phyloP scores from a whole-genome alignment of 1,139 yeast genomes.

The Candida gigantensis region DNA sequence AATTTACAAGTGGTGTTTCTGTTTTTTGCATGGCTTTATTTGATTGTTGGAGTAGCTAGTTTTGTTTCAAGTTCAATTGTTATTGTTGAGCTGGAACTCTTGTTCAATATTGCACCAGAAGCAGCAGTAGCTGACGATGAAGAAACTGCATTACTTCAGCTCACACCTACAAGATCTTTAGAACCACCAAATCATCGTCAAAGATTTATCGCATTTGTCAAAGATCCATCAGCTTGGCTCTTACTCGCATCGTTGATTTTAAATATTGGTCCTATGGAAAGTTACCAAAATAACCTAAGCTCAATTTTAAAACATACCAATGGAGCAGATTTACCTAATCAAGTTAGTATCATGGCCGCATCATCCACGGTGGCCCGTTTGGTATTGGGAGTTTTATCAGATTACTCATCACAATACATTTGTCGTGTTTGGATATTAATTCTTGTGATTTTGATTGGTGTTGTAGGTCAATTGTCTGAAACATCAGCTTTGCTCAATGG shows the following conservation, averaged over 20 bases:
- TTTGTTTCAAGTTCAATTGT: conserved; percentile 67
- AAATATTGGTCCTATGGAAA: conserved; percentile 83
- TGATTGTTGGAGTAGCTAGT: conserved; percentile 55
- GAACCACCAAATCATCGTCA: conserved; percentile 50
- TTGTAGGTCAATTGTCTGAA: conserved; percentile 36
- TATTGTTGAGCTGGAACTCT: conserved; percentile 57
- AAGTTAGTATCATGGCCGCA: conserved; percentile 41
- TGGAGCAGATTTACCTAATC: conserved; percentile 52
- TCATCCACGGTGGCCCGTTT: conserved; percentile 52
- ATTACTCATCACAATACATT: conserved; percentile 37
- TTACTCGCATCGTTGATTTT: conserved; percentile 64
- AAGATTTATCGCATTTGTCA: conserved; percentile 52
- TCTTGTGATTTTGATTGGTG: conserved; percentile 42
- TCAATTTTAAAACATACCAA: conserved; percentile 45
- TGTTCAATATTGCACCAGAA: conserved; percentile 29
- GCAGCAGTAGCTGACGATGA: conserved; percentile 4
- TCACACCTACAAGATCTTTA: conserved; percentile 28
- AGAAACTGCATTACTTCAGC: conserved; percentile 12
- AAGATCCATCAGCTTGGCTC: conserved; percentile 66
- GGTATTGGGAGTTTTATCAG: conserved; percentile 65
- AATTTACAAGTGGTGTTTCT: conserved; percentile 50
- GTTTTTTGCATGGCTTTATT: conserved; percentile 58
- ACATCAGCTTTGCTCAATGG: conserved; percentile 58
- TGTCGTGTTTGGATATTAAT: conserved; percentile 48
- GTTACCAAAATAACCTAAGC: conserved; percentile 84